Conservation (phyloP, 169 alveolate genomes). For the Plasmodium sp. region DNA sequence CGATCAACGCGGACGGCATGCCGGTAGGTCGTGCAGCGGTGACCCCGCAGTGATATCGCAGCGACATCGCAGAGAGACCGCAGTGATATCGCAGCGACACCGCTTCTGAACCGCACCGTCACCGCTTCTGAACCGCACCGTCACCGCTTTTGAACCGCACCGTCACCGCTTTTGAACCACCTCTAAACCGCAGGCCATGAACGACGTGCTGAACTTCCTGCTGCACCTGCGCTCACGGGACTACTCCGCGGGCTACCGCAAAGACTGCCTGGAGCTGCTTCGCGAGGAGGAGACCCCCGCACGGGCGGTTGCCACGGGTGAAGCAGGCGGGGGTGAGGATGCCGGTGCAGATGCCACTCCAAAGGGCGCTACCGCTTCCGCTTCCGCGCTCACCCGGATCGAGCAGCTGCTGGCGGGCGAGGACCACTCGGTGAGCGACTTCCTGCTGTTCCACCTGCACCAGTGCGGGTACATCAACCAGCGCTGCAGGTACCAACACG, state of each 20-base stretch:
- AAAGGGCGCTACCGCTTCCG: too few species aligned
- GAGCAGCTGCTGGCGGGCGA: background rate
- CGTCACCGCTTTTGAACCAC: too few species aligned
- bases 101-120: too few species aligned
- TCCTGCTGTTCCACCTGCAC: slow-evolving; percentile 40
- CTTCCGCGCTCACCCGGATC: background rate
- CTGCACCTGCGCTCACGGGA: slow-evolving; percentile 46
- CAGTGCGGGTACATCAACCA: slow-evolving; percentile 54
- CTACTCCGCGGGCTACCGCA: slow-evolving; percentile 1
- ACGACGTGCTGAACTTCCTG: slow-evolving; percentile 8
- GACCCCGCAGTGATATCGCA: background rate
- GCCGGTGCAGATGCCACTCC: too few species aligned
- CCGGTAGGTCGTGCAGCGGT: background rate
- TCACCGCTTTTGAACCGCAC: too few species aligned
- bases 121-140: background rate
- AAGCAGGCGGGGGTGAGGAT: too few species aligned
- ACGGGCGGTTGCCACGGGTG: background rate
- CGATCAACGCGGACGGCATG: slow-evolving; percentile 5
- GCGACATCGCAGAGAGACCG: too few species aligned
- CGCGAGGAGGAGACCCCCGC: background rate
- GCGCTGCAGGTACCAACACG: slow-evolving; percentile 1
- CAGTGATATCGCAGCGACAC: background rate
- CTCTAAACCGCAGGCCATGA: slow-evolving; percentile 8
- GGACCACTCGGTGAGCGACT: slow-evolving; percentile 27
- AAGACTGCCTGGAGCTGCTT: slow-evolving; percentile 14